Conservation (phyloP, 2,329 filamentous ascomycete species). For the Penicillium psychrosexuale region DNA sequence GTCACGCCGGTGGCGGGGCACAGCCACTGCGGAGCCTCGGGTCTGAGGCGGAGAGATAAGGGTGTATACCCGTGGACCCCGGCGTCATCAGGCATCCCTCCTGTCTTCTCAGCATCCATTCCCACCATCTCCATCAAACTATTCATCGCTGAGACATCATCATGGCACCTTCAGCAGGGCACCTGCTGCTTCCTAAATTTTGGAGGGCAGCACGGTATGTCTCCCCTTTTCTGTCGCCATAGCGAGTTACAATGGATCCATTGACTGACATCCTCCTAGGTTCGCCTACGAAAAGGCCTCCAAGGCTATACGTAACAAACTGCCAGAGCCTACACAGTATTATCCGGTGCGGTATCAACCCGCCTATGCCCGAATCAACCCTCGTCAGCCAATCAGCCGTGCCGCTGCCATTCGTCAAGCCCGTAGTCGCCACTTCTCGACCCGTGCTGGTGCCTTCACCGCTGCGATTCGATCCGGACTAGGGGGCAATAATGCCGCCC, state of each 20-base stretch:
- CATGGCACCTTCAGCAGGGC: slow-evolving; percentile 50
- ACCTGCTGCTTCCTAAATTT: slow-evolving; percentile 50
- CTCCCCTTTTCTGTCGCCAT: not conserved
- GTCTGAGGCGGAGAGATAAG: slow-evolving; percentile 22
- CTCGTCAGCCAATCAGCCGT: slow-evolving; percentile 58
- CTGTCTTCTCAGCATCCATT: slow-evolving; percentile 13
- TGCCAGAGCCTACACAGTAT: slow-evolving; percentile 41
- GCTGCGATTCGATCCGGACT: slow-evolving; percentile 44
- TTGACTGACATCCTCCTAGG: slow-evolving; percentile 33
- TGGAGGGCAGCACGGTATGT: slow-evolving; percentile 49
- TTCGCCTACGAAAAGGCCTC: slow-evolving; percentile 50
- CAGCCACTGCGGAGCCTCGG: slow-evolving; percentile 14
- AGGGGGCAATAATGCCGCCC: slow-evolving; percentile 51
- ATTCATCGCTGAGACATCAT: slow-evolving; percentile 21
- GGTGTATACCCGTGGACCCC: slow-evolving; percentile 5
- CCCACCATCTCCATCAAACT: slow-evolving; percentile 9
- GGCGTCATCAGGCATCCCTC: slow-evolving; percentile 29
- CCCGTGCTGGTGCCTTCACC: slow-evolving; percentile 51
- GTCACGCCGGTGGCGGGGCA: slow-evolving; percentile 22
- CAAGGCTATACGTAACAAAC: slow-evolving; percentile 42
- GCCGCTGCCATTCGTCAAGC: slow-evolving; percentile 61
- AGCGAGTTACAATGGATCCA: slow-evolving; percentile 5
- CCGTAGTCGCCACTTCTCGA: slow-evolving; percentile 63
- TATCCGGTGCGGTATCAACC: slow-evolving; percentile 55
- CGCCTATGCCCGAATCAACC: slow-evolving; percentile 54